A percentile compares a stretch with the other conserved stretches of the same genome.
Evolutionary conservation across 1,284 basidiomycete species (phyloP).

Genomic region (Phellopilus nigrolimitatus): DNA sequence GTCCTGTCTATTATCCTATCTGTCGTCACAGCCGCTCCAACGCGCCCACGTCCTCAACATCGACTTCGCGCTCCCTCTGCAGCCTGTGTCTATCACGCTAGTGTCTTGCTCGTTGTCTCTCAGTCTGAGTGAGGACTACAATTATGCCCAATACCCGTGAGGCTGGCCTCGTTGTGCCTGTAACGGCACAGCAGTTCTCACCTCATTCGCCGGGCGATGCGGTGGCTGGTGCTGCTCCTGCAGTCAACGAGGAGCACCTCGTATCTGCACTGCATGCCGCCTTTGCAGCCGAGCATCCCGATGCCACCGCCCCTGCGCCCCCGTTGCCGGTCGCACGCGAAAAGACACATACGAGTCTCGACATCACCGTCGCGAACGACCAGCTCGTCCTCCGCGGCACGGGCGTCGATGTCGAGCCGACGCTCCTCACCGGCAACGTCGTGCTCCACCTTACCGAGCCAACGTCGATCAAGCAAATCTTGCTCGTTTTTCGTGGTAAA

Average conservation of each 20-base stretch:
- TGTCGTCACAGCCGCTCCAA: background rate
- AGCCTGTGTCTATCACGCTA: too few relatives aligned
- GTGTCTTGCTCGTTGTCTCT: too few relatives aligned
- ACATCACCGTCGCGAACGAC: slow-evolving; percentile 71
- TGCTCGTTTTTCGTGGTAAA: slow-evolving; percentile 80
- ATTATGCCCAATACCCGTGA: background rate
- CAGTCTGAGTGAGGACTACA: too few relatives aligned
- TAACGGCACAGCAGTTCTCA: slow-evolving; percentile 1
- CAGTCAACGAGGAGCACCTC: slow-evolving; percentile 20
- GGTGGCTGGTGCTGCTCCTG: too few relatives aligned
- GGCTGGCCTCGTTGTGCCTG: background rate
- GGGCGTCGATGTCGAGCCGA: slow-evolving; percentile 79
- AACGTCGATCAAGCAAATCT: slow-evolving; percentile 83
- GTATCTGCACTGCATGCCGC: slow-evolving; percentile 19
- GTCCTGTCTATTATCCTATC: background rate
- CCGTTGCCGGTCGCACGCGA: slow-evolving; percentile 33
- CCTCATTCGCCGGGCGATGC: too few relatives aligned
- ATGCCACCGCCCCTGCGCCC: slow-evolving; percentile 9
- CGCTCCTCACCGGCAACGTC: slow-evolving; percentile 71
- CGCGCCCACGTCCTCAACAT: too few relatives aligned
- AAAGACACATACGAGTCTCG: slow-evolving; percentile 48
- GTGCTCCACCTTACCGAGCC: slow-evolving; percentile 74
- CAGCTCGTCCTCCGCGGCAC: slow-evolving; percentile 71
- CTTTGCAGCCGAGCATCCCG: background rate
- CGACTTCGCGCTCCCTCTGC: too few relatives aligned